Base-by-base conservation (phyloP, 371 early-diverging fungal genomes). In the Mucor plumbeus region DNA sequence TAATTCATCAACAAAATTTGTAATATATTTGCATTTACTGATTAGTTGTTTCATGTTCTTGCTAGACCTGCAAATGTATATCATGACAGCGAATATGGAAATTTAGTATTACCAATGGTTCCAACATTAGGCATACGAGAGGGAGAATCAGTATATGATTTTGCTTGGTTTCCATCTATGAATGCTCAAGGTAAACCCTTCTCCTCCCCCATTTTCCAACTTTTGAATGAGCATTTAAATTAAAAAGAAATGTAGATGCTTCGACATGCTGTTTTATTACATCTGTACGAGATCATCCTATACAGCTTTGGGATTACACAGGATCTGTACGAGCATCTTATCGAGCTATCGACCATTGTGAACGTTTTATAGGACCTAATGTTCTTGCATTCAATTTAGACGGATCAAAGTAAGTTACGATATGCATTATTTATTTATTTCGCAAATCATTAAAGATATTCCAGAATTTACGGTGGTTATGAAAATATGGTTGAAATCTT, bases 401-500 rank as follows among this genome's bases (percentile, higher is more conserved):
- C 63, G 92, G 90, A 34, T 78, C 86, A 66, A 88, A 83, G 91
- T 90, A 84, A 70, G 75, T n/a, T 26, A 26, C 26, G 26, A 26
- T 3, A 26, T 26, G 26, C 3, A 26, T 26, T 1, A 26, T 26
- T 26, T 3, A 26, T 26, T 26, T 26, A 26, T 26, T 3, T 1
- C 26, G 26, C 3, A n/a, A n/a, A 1, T 26, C 26, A 26, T 26
- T 26, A 26, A 26, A 1, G 26, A 26, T 26, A 8, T 59, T 17
- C 17, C 60, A 90, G 89, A 55, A 87, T 91, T 9, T 91, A 90
- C 58, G 84, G 87, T 61, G 89, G 90, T 8, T 89, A 85, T 63
- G 86, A 90, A 59, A 90, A 90, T 61, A 86, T 85, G 85, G 83
- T 91, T 57, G 85, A 90, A 58, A 80, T 91, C 7, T 90, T 90